A percentile compares a stretch with the other conserved stretches of the same genome.
phyloP scores from a whole-genome alignment of 179 eudicot genomes.

The Silene vulgaris region DNA sequence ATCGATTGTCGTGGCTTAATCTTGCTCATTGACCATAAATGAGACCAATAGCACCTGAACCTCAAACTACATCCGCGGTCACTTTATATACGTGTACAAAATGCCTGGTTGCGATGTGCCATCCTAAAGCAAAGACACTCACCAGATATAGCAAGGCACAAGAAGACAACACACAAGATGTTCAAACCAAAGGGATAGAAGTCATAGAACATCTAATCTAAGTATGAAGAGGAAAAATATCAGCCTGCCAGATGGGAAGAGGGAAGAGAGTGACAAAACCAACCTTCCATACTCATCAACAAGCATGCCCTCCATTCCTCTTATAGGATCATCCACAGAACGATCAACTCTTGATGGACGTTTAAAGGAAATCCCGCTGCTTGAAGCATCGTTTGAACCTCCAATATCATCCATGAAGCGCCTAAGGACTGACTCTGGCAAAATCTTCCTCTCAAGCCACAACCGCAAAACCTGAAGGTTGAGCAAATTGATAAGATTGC shows the following conservation, averaged over 20 bases:
- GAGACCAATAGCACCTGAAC: not conserved
- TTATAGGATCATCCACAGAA: slow-evolving; percentile 87
- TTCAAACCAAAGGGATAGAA: not conserved
- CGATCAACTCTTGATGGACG: slow-evolving; percentile 89
- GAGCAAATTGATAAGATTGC: slow-evolving; percentile 14
- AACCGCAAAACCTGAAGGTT: slow-evolving; percentile 62
- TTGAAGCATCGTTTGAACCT: slow-evolving; percentile 54
- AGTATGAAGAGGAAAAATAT: not conserved
- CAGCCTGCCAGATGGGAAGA: not conserved
- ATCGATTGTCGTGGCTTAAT: not conserved
- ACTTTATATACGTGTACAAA: not conserved
- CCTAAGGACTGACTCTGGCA: slow-evolving; percentile 79
- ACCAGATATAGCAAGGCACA: not conserved
- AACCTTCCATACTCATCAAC: slow-evolving; percentile 99
- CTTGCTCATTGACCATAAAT: not conserved
- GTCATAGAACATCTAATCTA: not conserved
- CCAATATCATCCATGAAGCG: slow-evolving; percentile 72
- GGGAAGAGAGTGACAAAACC: slow-evolving; percentile 6
- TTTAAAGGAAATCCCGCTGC: slow-evolving; percentile 53
- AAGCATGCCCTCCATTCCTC: slow-evolving; percentile 97
- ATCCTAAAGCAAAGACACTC: not conserved
- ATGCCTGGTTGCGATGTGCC: not conserved
- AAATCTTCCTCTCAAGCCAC: slow-evolving; percentile 95
- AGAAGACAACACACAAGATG: slow-evolving; percentile 1
- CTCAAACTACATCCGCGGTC: not conserved